phyloP scores from a whole-genome alignment of 1,284 basidiomycete species.

The Tilletia indica region DNA sequence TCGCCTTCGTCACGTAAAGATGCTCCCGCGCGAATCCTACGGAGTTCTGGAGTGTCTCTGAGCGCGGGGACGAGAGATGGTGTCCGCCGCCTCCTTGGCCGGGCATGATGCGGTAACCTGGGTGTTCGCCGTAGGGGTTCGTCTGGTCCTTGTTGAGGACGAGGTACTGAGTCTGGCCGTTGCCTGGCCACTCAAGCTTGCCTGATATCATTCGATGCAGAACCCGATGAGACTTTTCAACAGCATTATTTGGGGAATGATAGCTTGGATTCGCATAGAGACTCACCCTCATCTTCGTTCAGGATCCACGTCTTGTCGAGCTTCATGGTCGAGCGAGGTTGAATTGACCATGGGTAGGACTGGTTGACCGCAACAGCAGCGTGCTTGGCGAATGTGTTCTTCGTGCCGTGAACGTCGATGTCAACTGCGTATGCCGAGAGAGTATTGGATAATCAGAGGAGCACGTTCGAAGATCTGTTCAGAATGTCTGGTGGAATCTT shows the following conservation, averaged over 20 bases:
- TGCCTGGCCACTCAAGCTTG: conserved; percentile 59
- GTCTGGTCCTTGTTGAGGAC: conserved; percentile 65
- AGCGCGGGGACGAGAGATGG: conserved; percentile 44
- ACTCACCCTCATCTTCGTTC: conserved; percentile 63
- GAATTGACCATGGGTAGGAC: conserved; percentile 47
- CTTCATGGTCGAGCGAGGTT: conserved; percentile 50
- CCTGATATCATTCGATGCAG: background rate
- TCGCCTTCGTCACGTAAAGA: conserved; percentile 42
- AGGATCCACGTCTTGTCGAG: conserved; percentile 59
- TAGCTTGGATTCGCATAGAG: conserved; percentile 30
- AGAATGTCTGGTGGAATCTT: too few relatives aligned
- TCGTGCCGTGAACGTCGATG: conserved; percentile 64
- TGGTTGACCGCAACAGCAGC: conserved; percentile 35
- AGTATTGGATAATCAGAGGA: conserved; percentile 62
- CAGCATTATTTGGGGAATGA: background rate
- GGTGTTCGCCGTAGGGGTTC: conserved; percentile 57
- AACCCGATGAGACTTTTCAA: too few relatives aligned
- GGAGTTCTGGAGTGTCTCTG: conserved; percentile 47
- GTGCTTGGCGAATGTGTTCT: conserved; percentile 64
- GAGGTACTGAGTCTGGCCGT: conserved; percentile 63
- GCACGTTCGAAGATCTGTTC: too few relatives aligned
- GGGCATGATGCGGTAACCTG: conserved; percentile 55
- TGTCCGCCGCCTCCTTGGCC: conserved; percentile 34
- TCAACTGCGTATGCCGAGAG: conserved; percentile 61
- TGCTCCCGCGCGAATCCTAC: conserved; percentile 45